Base-by-base conservation (phyloP, 176 grass and related monocot genomes). In the Bothriochloa decipiens region DNA sequence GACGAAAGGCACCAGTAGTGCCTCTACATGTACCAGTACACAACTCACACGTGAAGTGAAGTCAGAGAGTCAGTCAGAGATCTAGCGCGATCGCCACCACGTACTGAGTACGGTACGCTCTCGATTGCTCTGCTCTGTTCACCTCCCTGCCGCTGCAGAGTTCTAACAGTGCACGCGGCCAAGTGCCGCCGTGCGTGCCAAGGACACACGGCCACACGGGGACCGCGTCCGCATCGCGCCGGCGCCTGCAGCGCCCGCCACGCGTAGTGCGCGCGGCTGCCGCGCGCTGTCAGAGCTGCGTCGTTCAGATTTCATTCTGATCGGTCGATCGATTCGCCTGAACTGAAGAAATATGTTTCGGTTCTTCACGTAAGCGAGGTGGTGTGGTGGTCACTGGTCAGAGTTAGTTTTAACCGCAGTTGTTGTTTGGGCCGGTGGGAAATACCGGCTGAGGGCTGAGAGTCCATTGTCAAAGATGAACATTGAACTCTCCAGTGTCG, bases 301-400 rank as follows among this genome's bases (percentile, higher is more conserved):
- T 36, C 68, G 39, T 18, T 65, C 57, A 16, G 68, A 47, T 68
- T 18, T 46, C 45, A 15, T 29, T 73, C 42, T 28, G 46, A 20
- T 18, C 25, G 4, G 2, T 26, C 14, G 7, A 4, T 22, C 23
- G 9, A 11, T 11, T 0, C 58, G 58, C 0, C 58, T 25, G 22
- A 60, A 47, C 3, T 12, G 3, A 58, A n/a, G 29, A 32, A 32
- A 32, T 32, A 32, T 71, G 80, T 65, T 71, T 42, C n/a, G 52
- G 29, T 78, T 83, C 74, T 78, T 69, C 74, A 72, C 65, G 80
- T 32, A 82, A 87, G 39, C 49, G 28, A 41, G 17, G 40, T 15
- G 37, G 37, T 8, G 35, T 8, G 37, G 37, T 40, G 35, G 29
- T 41, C 4, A 25, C n/a, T 63, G 22, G 33, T 41, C 4, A 25